Base-by-base conservation (phyloP, 805 yeast genomes). In the Vanderwaltozyma polyspora region DNA sequence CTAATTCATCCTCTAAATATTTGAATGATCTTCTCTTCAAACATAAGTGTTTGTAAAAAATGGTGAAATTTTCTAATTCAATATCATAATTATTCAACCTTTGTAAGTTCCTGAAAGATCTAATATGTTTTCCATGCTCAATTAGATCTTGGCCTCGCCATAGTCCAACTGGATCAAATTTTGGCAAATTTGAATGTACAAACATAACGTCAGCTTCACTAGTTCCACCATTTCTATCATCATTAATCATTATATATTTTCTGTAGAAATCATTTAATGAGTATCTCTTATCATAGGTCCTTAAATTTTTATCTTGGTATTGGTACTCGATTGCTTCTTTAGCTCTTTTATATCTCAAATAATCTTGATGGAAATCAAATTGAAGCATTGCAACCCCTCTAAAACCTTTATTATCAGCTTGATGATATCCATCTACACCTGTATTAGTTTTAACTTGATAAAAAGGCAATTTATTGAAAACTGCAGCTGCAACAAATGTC, bases 311-410 rank as follows among this genome's bases (percentile, higher is more conserved):
- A 12, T 28, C 37, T 15, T 35, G 31, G 29, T 37, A 36, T 14
- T 36, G 40, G 10, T 38, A 35, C 16, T 38, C 35, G 16, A 52
- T 44, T 3, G 38, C 46, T 16, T 38, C 43, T 15, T 39, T 37
- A 1, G 56, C 57, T 9, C 25, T 19, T 14, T 41, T 19, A 25
- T 42, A 46, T 24, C 42, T 45, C 25, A 37, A 21, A 34, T 65
- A 74, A 52, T 82, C 93, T 33, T 70, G 72, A 15, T 66, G 57
- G 4, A 87, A 84, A 49, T 79, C 75, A 42, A 64, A 72, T 52
- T 83, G 94, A 7, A 80, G 77, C 89, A 83, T 82, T 4, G 82
- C 84, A 10, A 77, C 71, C 15, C 89, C 89, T 16, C 64, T 55
- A 51, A 72, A 79, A 5, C 61, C 62, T 10, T 55, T 59, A 31